Base-by-base conservation (phyloP, 2,329 filamentous ascomycete species). In the Calonectria pseudoreteaudii region DNA sequence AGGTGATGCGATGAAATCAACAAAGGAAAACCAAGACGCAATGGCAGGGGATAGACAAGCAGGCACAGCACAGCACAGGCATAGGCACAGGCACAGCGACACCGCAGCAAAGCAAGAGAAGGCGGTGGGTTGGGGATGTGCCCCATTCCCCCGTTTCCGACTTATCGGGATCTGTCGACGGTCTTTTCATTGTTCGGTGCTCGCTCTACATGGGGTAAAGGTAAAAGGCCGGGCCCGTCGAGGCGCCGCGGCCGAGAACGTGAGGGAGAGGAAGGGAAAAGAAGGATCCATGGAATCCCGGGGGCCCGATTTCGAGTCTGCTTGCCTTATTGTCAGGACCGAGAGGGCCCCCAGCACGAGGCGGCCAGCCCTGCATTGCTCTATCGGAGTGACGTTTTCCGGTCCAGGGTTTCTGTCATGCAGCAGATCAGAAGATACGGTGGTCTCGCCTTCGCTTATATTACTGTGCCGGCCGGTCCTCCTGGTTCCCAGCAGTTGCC, bases 71-170 rank as follows among this genome's bases (percentile, higher is more conserved):
- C 56, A 62, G 56, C 56, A 38, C 34, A 44, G 44, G 44, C n/a
- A 23, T 13, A 47, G 44, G 44, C 44, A 23, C 44, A 47, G 44
- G 44, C 44, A 47, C 44, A 47, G 44, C 44, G n/a, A 23, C 44
- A 47, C 44, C 47, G 26, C 56, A 41, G 56, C 56, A 31, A 16
- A 62, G 56, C 56, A 62, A 41, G 34, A 62, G 56, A 62, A 69
- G 66, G 71, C 67, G 71, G 71, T 70, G 71, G 71, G 68, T 71
- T 73, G 64, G 64, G 71, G 71, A 47, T 30, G 58, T 64, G 58
- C 44, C 68, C 68, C 68, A 41, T 64, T 70, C 53, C 53, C 58
- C 66, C 36, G 66, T 66, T 62, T 70, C 58, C 66, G 66, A 73
- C 71, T 62, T 65, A 49, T 41, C 26, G 66, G 56, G 60, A 73